These are phyloP conservation scores for Coniochaeta sp. DNA, from an alignment of 2,329 filamentous ascomycete genomes.

Conservation along the genomic window DNA sequence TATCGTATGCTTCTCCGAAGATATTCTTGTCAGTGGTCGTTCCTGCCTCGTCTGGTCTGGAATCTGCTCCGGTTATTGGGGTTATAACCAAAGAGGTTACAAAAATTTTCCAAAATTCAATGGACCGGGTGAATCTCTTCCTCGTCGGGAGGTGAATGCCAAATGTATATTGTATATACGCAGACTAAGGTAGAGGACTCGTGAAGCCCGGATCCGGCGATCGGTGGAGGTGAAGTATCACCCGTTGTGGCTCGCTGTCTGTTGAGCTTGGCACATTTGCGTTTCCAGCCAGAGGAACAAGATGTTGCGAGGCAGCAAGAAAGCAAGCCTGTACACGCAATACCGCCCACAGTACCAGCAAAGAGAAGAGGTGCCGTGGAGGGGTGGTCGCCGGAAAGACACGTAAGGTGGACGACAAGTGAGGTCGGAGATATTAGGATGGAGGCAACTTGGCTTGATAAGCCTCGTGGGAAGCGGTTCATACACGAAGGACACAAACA, in stretches of 20 bases:
- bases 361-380: background rate
- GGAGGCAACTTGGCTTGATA: background rate
- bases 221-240: background rate
- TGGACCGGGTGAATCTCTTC: background rate
- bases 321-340: background rate
- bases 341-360: background rate
- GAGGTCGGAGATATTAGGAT: background rate
- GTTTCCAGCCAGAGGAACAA: background rate
- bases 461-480: background rate
- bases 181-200: background rate
- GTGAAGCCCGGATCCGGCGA: background rate
- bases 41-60: background rate
- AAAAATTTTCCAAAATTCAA: background rate
- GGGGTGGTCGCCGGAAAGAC: background rate
- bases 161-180: background rate
- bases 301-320: background rate
- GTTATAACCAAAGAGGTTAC: no score
- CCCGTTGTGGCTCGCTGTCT: background rate
- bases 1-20: background rate
- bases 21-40: background rate
- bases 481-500: slow-evolving; percentile 12
- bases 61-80: background rate
- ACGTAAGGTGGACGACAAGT: slow-evolving; percentile 1
- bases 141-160: background rate
- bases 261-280: background rate